Percentiles rank a stretch among this genome's conserved stretches.
These are phyloP conservation scores for Microascus cirrosus DNA, from an alignment of 2,329 filamentous ascomycete species.

Conservation along the genomic window DNA sequence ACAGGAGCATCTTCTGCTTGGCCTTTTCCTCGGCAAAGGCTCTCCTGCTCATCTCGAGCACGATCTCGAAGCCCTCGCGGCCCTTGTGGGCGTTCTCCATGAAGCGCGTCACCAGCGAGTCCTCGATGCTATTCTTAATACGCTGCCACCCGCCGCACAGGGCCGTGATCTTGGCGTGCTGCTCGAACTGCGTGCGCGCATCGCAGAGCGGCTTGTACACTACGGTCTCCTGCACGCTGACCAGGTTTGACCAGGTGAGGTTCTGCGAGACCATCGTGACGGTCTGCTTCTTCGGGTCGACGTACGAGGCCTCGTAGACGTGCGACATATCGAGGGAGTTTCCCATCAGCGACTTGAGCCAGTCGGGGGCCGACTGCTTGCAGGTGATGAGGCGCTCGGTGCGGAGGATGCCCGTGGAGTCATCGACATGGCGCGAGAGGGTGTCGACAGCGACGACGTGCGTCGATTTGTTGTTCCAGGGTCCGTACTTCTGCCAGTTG, in stretches of 20 bases:
- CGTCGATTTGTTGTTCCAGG: slow-evolving; percentile 97
- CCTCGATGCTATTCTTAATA: slow-evolving; percentile 92
- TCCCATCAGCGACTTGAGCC: slow-evolving; percentile 72
- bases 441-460: slow-evolving; percentile 96
- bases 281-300: slow-evolving; percentile 71
- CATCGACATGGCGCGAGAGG: slow-evolving; percentile 55
- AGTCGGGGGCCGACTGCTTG: slow-evolving; percentile 58
- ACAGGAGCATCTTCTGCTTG: slow-evolving; percentile 19
- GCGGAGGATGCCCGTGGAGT: slow-evolving; percentile 45
- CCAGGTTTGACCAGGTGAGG: slow-evolving; percentile 81
- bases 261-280: slow-evolving; percentile 97
- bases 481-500: slow-evolving; percentile 98
- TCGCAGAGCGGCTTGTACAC: slow-evolving; percentile 56
- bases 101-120: slow-evolving; percentile 79
- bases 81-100: slow-evolving; percentile 85
- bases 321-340: slow-evolving; percentile 64
- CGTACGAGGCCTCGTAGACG: slow-evolving; percentile 92
- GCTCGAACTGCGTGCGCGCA: slow-evolving; percentile 64
- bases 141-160: slow-evolving; percentile 95
- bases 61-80: slow-evolving; percentile 87
- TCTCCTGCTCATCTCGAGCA: slow-evolving; percentile 83
- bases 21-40: slow-evolving; percentile 86
- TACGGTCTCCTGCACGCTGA: slow-evolving; percentile 89
- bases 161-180: slow-evolving; percentile 87
- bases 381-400: slow-evolving; percentile 53